phyloP scores from a whole-genome alignment of 2,329 filamentous ascomycete species.

The Alternaria sp. region DNA sequence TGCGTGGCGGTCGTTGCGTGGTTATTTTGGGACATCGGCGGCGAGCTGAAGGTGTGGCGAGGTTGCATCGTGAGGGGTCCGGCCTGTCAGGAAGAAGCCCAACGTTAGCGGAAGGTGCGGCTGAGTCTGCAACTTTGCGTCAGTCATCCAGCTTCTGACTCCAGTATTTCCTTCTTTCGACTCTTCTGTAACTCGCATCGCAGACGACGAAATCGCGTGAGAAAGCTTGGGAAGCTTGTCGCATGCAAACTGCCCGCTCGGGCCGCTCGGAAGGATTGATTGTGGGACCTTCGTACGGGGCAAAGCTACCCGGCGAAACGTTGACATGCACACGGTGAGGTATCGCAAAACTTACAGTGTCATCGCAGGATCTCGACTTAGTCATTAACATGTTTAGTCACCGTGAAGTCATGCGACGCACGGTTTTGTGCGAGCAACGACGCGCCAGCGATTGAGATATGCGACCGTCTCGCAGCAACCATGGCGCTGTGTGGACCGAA shows the following conservation, averaged over 20 bases:
- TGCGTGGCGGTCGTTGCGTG: not conserved
- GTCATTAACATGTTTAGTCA: no score
- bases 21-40: conserved; percentile 1
- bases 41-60: not conserved
- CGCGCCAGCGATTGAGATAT: no score
- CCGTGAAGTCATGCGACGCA: no score
- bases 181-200: not conserved
- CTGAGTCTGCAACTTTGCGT: not conserved
- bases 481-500: no score
- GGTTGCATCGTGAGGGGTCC: not conserved
- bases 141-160: not conserved
- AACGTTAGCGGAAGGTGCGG: not conserved
- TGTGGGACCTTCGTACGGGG: no score
- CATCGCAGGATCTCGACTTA: no score
- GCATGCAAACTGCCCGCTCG: no score
- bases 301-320: no score
- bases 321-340: no score
- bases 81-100: not conserved
- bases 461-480: no score
- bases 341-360: no score
- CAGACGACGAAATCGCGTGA: not conserved
- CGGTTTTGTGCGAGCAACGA: no score
- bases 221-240: not conserved
- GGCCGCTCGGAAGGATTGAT: not conserved
- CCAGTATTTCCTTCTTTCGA: not conserved